A percentile compares a stretch with the other conserved stretches of the same genome.
Conservation (phyloP, 768 basidiomycete species). For the Mycena maculata region DNA sequence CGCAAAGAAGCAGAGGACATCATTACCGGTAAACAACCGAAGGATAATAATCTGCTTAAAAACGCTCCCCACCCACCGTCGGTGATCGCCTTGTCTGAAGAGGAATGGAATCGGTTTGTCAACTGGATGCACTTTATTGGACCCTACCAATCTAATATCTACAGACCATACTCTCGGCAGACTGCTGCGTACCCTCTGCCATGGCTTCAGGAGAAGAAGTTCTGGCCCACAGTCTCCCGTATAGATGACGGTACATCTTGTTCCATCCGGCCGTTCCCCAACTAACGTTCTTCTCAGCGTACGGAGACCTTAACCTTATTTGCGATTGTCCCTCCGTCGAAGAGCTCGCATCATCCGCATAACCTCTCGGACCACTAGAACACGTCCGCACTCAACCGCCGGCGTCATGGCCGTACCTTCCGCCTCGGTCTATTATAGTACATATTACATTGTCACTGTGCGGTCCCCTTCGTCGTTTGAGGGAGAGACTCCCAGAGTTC, state of each 20-base stretch:
- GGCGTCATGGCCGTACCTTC: too few relatives aligned
- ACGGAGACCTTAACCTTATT: slow-evolving; percentile 91
- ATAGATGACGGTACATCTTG: slow-evolving; percentile 87
- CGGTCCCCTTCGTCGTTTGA: neutral
- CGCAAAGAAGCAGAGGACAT: slow-evolving; percentile 92
- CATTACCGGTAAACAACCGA: slow-evolving; percentile 86
- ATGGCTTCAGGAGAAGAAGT: slow-evolving; percentile 88
- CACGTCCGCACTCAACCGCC: slow-evolving; percentile 52
- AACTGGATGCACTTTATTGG: neutral
- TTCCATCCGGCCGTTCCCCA: neutral
- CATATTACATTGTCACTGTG: slow-evolving; percentile 7
- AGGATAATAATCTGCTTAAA: slow-evolving; percentile 90
- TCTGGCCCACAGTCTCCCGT: slow-evolving; percentile 95
- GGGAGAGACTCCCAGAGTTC: slow-evolving; percentile 50
- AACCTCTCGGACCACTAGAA: slow-evolving; percentile 49
- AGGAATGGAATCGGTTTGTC: slow-evolving; percentile 86
- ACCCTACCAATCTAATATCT: slow-evolving; percentile 19
- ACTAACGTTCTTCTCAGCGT: slow-evolving; percentile 62
- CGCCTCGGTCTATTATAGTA: slow-evolving; percentile 5
- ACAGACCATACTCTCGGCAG: slow-evolving; percentile 89
- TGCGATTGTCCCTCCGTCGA: slow-evolving; percentile 91
- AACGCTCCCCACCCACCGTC: slow-evolving; percentile 94
- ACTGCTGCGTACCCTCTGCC: slow-evolving; percentile 91
- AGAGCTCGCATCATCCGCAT: slow-evolving; percentile 67
- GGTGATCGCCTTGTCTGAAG: slow-evolving; percentile 75